Evolutionary conservation across 768 basidiomycete species (phyloP), one percentile per base, ranked within the genome.

Genomic region (Auriscalpium vulgare): DNA sequence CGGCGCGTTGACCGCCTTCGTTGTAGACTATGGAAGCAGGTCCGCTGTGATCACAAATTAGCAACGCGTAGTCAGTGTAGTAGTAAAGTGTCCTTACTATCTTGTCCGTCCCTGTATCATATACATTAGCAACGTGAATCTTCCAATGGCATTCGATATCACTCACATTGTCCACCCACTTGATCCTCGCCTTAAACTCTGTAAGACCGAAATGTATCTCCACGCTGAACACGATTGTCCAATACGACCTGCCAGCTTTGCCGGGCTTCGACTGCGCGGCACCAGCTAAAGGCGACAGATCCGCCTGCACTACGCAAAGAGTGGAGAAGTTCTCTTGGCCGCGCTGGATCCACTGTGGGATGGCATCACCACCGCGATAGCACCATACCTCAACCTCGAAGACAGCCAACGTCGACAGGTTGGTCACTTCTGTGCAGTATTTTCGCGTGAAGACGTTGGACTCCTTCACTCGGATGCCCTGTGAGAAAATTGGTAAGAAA

Each of bases 321-420:
- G 87, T 91, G 1, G 87, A 86, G 59, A 88, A 90, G 37, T 82
- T 73, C 55, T 87, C 88, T 81, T 58, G 34, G 14, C 79, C 71
- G 54, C 87, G 73, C 47, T 82, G 74, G 52, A 91, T 90, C 88
- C 88, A 90, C 61, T 82, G 80, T 1, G 88, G 88, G 37, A 85
- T 72, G 8, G 69, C 73, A 59, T 85, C 80, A 47, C 84, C 84
- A n/a, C 88, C 87, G 64, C 88, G 75, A 69, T 80, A 91, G 65
- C 88, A 90, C 88, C 88, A 90, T 61, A 91, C 79, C 67, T 90
- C 87, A 29, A 90, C 87, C 66, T 90, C 88, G 60, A 91, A 90
- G 16, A 89, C 84, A 13, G 85, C 87, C 5, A 89, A 74, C 62
- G 87, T 84, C 4, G 83, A 81, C 35, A 91, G 66, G 59, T 79